These are phyloP conservation scores for Trichosanthes truncata DNA, from an alignment of 306 rosid genomes.

Conservation along the genomic window DNA sequence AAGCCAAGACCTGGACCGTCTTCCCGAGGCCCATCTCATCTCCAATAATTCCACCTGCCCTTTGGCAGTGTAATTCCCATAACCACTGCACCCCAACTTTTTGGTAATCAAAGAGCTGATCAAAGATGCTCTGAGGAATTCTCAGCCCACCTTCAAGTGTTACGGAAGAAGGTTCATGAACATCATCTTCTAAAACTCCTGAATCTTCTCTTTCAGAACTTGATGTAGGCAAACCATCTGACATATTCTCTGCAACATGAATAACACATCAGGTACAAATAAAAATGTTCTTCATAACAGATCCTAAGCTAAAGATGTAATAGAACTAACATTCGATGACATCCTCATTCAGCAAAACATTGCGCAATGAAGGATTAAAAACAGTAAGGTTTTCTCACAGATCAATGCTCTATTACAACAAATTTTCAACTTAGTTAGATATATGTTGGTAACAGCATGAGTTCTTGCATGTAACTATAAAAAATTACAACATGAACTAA, in stretches of 20 bases:
- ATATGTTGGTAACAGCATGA: neutral
- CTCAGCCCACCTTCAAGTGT: conserved; percentile 86
- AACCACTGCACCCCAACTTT: conserved; percentile 96
- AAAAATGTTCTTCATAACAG: neutral
- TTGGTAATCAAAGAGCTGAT: conserved; percentile 89
- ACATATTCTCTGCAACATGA: conserved; percentile 42
- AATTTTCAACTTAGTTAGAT: neutral
- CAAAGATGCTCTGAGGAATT: conserved; percentile 58
- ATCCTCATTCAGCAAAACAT: neutral
- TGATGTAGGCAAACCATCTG: conserved; percentile 30
- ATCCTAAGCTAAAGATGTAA: neutral
- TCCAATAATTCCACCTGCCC: conserved; percentile 95
- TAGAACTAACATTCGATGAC: neutral
- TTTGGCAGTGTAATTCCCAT: conserved; percentile 99
- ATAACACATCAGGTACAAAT: neutral
- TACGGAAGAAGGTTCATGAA: conserved; percentile 46
- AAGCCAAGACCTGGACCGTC: conserved; percentile 85
- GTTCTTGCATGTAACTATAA: neutral
- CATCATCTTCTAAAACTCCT: conserved; percentile 37
- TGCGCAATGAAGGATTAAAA: neutral
- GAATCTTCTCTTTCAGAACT: conserved; percentile 44
- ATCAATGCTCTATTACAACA: neutral
- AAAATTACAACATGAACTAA: neutral
- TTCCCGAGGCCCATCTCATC: conserved; percentile 99
- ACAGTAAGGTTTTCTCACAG: neutral